Conservation (phyloP, 2,329 filamentous ascomycete species). For the Cladosporium oxysporum region DNA sequence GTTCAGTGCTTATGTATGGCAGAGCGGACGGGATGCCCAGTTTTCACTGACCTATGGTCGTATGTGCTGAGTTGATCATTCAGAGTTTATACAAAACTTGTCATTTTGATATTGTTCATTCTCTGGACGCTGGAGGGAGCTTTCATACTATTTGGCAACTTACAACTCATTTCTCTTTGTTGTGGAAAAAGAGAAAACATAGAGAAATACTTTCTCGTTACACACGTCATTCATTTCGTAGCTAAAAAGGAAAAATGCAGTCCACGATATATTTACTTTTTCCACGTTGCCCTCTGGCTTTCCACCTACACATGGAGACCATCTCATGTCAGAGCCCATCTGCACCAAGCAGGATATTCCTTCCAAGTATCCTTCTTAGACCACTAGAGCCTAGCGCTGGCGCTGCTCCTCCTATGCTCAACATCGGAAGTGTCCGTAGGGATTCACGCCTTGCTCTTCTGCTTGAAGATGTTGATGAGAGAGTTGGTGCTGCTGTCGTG, state of each 20-base stretch:
- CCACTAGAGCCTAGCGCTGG: constrained; percentile 3
- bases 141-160: too few relatives aligned
- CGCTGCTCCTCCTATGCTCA: neutral
- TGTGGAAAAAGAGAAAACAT: too few relatives aligned
- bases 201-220: too few relatives aligned
- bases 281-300: neutral
- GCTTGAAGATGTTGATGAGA: constrained; percentile 90
- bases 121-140: too few relatives aligned
- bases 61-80: too few relatives aligned
- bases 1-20: too few relatives aligned
- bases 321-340: neutral
- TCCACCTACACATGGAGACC: neutral
- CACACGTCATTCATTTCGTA: constrained; percentile 1
- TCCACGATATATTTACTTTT: constrained; percentile 13
- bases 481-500: constrained; percentile 90
- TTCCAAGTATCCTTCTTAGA: neutral
- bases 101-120: too few relatives aligned
- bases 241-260: neutral
- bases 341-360: neutral
- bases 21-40: too few relatives aligned
- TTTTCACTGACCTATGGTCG: too few relatives aligned
- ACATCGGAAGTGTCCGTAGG: neutral
- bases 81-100: too few relatives aligned
- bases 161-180: too few relatives aligned
- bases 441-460: constrained; percentile 48